phyloP scores from a whole-genome alignment of 441 rosid species.

The Melastoma candidum region DNA sequence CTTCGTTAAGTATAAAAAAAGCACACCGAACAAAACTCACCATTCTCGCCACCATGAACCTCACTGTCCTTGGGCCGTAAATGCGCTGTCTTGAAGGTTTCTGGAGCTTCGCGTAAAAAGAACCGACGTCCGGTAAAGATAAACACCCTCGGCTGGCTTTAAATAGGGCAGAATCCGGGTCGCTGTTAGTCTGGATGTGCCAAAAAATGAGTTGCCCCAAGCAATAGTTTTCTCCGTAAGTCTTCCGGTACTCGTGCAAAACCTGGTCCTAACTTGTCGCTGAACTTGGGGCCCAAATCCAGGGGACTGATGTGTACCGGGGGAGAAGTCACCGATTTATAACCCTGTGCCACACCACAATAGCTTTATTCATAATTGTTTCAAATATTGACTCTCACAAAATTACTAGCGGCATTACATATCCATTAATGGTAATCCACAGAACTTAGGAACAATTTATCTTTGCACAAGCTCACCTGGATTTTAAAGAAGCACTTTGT shows the following conservation, averaged over 20 bases:
- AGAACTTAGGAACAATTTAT: too few species aligned
- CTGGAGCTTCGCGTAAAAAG: conserved; percentile 86
- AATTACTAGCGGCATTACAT: too few species aligned
- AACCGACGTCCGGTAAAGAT: conserved; percentile 80
- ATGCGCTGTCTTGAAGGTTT: conserved; percentile 75
- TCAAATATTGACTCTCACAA: too few species aligned
- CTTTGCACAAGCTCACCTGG: conserved; percentile 38
- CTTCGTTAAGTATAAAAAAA: background rate
- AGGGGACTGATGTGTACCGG: conserved; percentile 92
- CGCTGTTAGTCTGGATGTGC: conserved; percentile 77
- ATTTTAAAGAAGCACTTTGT: conserved; percentile 76
- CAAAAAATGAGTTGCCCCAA: conserved; percentile 94
- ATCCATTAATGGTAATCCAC: too few species aligned
- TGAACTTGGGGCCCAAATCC: conserved; percentile 81
- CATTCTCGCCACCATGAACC: conserved; percentile 77
- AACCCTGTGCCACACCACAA: conserved; percentile 39
- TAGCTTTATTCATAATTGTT: background rate
- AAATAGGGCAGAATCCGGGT: conserved; percentile 73
- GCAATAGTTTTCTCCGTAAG: conserved; percentile 91
- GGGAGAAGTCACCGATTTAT: conserved; percentile 68
- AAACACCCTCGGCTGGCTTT: conserved; percentile 82
- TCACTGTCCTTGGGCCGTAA: conserved; percentile 74
- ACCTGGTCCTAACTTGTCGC: conserved; percentile 64
- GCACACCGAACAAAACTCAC: conserved; percentile 26
- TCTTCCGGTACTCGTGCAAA: conserved; percentile 70